Evolutionary conservation across 441 rosid species (phyloP).

Genomic region (Mallotus repandus): DNA sequence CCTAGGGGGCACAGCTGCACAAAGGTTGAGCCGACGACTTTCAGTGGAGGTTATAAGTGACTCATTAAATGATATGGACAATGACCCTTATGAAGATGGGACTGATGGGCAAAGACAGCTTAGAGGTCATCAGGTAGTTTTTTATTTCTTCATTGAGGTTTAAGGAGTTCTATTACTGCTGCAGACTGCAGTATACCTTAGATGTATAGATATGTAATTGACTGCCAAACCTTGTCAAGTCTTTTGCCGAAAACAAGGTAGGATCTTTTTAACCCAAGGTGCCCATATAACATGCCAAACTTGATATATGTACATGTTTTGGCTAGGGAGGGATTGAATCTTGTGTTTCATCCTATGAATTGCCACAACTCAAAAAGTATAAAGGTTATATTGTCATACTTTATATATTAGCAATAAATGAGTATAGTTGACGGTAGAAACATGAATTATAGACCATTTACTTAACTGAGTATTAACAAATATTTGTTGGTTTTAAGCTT

Average conservation of each 20-base stretch:
- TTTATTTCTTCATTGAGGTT: neutral
- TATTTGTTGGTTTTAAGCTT: neutral
- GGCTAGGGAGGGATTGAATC: no score
- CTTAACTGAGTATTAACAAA: no score
- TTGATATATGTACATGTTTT: neutral
- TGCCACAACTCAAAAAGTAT: no score
- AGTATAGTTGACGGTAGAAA: no score
- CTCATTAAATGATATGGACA: conserved; percentile 78
- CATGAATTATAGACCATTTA: no score
- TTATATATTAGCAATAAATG: no score
- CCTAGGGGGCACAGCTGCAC: conserved; percentile 75
- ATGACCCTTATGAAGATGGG: conserved; percentile 87
- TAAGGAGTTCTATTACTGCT: conserved; percentile 13
- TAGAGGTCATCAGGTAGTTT: conserved; percentile 73
- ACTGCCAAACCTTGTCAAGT: neutral
- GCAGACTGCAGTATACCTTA: neutral
- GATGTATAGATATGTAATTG: conserved; percentile 3
- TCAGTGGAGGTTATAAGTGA: conserved; percentile 92
- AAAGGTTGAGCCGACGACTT: conserved; percentile 69
- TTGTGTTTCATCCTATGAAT: no score
- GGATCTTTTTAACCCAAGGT: neutral
- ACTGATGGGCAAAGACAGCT: conserved; percentile 52
- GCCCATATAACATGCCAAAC: neutral
- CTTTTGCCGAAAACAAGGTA: neutral
- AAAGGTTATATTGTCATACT: no score